Evolutionary conservation across 2,329 filamentous ascomycete genomes (phyloP).

Genomic region (Juglanconis oblonga): DNA sequence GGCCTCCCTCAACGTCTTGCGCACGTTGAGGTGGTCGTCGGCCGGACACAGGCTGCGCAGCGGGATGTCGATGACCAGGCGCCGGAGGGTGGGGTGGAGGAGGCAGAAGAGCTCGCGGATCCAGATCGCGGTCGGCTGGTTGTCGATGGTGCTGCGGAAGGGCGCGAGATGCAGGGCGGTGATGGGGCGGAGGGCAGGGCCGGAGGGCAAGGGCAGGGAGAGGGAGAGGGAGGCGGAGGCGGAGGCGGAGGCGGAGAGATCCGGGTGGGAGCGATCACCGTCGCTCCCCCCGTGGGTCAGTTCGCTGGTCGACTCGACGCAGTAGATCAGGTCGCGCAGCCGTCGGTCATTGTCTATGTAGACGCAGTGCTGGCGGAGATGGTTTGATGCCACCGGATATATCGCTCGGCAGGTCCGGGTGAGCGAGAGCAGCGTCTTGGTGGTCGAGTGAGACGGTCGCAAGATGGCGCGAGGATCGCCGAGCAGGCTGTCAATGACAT

Average conservation of each 20-base stretch:
- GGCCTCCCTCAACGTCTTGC: conserved; percentile 40
- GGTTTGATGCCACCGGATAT: conserved; percentile 35
- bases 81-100: conserved; percentile 37
- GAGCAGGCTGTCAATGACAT: conserved; percentile 7
- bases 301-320: conserved; percentile 29
- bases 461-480: conserved; percentile 25
- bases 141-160: conserved; percentile 34
- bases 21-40: conserved; percentile 39
- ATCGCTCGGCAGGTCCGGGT: conserved; percentile 41
- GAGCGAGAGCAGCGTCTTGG: conserved; percentile 42
- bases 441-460: conserved; percentile 35
- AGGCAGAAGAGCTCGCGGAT: conserved; percentile 41
- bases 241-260: no score
- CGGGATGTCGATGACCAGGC: conserved; percentile 47
- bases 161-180: conserved; percentile 40
- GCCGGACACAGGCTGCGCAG: conserved; percentile 40
- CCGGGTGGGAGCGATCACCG: no score
- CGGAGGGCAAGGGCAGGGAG: conserved; percentile 15
- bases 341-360: conserved; percentile 39
- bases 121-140: conserved; percentile 37
- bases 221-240: neutral
- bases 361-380: conserved; percentile 44
- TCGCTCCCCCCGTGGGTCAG: conserved; percentile 17
- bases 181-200: conserved; percentile 31
- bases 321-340: conserved; percentile 32